Conservation (phyloP, 805 yeast species). For the Ogataea salicorniae region DNA sequence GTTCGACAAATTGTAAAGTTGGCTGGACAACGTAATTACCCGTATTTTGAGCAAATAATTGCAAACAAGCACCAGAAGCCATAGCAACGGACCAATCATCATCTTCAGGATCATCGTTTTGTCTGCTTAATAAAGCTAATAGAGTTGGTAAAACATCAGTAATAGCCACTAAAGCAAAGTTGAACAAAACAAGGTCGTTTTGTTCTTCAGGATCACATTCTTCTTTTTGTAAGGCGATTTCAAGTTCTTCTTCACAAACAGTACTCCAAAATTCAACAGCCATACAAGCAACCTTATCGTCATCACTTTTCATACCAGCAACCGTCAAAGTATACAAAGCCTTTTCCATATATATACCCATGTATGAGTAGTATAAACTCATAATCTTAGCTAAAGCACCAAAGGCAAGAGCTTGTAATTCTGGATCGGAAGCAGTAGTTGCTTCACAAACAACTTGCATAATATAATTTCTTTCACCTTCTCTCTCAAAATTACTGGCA, state of each 20-base stretch:
- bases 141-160: constrained; percentile 85
- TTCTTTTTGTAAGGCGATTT: constrained; percentile 62
- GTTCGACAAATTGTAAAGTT: constrained; percentile 76
- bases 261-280: constrained; percentile 99
- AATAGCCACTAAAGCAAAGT: constrained; percentile 82
- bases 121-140: constrained; percentile 72
- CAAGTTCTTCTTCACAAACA: constrained; percentile 97
- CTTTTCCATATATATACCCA: constrained; percentile 96
- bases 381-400: constrained; percentile 92
- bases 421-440: constrained; percentile 80
- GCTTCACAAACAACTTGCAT: constrained; percentile 99
- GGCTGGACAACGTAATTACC: constrained; percentile 84
- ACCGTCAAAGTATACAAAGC: constrained; percentile 89
- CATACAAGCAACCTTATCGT: constrained; percentile 92
- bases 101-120: constrained; percentile 89
- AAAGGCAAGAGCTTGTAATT: constrained; percentile 89
- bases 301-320: constrained; percentile 78
- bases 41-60: constrained; percentile 86
- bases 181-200: constrained; percentile 50
- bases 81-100: constrained; percentile 97
- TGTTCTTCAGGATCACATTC: constrained; percentile 46
- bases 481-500: constrained; percentile 80
- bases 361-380: constrained; percentile 80
- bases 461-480: constrained; percentile 92
- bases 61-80: constrained; percentile 98